Conservation (phyloP, 2,329 filamentous ascomycete species). For the Albophoma yamanashiensis region DNA sequence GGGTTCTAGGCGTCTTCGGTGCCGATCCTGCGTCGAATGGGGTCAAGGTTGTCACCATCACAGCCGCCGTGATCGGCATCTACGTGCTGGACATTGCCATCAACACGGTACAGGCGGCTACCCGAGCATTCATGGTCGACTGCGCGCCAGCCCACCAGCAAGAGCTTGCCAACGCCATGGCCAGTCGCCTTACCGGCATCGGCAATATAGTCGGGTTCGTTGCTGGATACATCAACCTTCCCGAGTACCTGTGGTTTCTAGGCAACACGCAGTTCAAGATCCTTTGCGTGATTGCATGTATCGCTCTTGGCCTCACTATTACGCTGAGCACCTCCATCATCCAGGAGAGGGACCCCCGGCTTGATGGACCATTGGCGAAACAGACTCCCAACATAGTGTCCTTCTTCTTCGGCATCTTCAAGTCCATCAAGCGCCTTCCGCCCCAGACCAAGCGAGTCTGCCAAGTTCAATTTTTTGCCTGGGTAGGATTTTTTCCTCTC, state of each 20-base stretch:
- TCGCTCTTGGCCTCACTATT: conserved; percentile 61
- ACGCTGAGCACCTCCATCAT: conserved; percentile 59
- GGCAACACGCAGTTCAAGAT: conserved; percentile 89
- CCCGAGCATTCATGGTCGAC: conserved; percentile 88
- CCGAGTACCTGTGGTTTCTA: conserved; percentile 64
- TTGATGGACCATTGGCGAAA: conserved; percentile 52
- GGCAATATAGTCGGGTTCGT: conserved; percentile 89
- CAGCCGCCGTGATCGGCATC: conserved; percentile 74
- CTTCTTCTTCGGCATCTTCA: conserved; percentile 72
- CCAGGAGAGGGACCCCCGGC: conserved; percentile 68
- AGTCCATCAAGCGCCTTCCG: conserved; percentile 67
- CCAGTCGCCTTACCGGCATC: conserved; percentile 72
- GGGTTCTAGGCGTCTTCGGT: conserved; percentile 59
- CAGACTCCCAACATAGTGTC: conserved; percentile 55
- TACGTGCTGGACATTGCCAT: conserved; percentile 91
- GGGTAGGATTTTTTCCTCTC: conserved; percentile 94
- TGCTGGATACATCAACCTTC: conserved; percentile 74
- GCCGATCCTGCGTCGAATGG: conserved; percentile 52
- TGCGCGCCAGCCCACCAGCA: conserved; percentile 89
- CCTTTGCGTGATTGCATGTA: conserved; percentile 73
- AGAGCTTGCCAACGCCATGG: conserved; percentile 89
- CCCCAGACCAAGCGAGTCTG: conserved; percentile 77
- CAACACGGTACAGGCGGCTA: conserved; percentile 91
- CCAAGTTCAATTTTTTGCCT: conserved; percentile 72
- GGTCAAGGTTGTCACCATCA: conserved; percentile 57